A percentile compares a stretch with the other conserved stretches of the same genome.
These are phyloP conservation scores for Mimosa bimucronata DNA, from an alignment of 306 rosid species.

Conservation along the genomic window DNA sequence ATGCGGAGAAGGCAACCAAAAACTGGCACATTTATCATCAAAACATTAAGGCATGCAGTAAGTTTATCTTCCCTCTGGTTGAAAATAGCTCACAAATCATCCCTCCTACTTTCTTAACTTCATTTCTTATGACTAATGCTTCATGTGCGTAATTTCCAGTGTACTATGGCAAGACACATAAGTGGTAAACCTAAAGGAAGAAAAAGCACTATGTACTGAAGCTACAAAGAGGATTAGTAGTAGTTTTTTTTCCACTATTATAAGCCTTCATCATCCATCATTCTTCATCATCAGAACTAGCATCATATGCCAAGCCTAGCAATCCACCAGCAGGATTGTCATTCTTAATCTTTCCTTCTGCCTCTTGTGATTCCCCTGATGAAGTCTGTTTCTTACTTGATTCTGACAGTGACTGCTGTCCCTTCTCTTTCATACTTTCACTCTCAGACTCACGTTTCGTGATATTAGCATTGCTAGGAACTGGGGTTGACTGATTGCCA, in stretches of 20 bases:
- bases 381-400: constrained; percentile 29
- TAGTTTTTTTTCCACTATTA: constrained; percentile 7
- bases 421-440: constrained; percentile 41
- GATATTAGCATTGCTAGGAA: constrained; percentile 22
- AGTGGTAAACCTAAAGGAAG: constrained; percentile 13
- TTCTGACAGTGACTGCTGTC: constrained; percentile 36
- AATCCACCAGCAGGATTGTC: constrained; percentile 65
- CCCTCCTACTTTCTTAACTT: not conserved
- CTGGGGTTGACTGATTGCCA: constrained; percentile 41
- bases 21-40: constrained; percentile 36
- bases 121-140: constrained; percentile 24
- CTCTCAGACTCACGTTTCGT: constrained; percentile 36
- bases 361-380: constrained; percentile 31
- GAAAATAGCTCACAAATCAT: constrained; percentile 10
- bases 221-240: constrained; percentile 38
- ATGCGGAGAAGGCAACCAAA: constrained; percentile 19
- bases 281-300: constrained; percentile 87
- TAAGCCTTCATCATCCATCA: constrained; percentile 37
- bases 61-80: constrained; percentile 36
- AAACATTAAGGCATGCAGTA: constrained; percentile 22
- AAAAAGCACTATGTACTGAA: constrained; percentile 41
- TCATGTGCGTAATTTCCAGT: constrained; percentile 23
- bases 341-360: constrained; percentile 40
- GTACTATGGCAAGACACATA: constrained; percentile 28
- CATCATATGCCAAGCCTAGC: constrained; percentile 83